These are phyloP conservation scores for Salix caprea DNA, from an alignment of 345 rosid genomes.

Conservation along the genomic window DNA sequence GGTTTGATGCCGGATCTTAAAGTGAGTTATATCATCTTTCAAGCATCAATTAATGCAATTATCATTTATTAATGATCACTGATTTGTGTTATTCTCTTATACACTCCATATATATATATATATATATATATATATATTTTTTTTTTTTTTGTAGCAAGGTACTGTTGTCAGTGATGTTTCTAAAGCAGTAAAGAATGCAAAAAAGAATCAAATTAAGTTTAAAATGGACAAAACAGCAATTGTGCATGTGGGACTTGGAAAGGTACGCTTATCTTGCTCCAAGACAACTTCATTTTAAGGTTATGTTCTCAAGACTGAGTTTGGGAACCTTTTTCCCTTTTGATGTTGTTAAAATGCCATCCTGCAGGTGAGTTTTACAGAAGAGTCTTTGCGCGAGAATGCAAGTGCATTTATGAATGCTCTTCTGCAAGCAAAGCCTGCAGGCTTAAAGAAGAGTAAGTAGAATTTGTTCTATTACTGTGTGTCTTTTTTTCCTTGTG, in stretches of 20 bases:
- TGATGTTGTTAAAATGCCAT: background rate
- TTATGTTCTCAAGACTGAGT: background rate
- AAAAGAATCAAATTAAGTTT: conserved; percentile 67
- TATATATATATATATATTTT: conserved; percentile 10
- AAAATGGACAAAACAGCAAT: conserved; percentile 90
- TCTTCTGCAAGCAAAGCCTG: conserved; percentile 84
- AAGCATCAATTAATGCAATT: background rate
- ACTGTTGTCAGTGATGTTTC: conserved; percentile 70
- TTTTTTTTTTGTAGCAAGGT: conserved; percentile 56
- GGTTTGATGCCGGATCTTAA: conserved; percentile 88
- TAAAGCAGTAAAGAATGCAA: conserved; percentile 73
- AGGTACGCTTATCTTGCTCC: conserved; percentile 41
- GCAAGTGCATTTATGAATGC: conserved; percentile 90
- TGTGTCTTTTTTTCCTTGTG: background rate
- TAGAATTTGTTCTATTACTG: conserved; percentile 5
- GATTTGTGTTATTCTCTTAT: conserved; percentile 6
- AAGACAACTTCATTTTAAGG: background rate
- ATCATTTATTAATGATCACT: background rate
- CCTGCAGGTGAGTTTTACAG: conserved; percentile 63
- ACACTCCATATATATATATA: conserved; percentile 12
- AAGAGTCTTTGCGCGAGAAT: conserved; percentile 72
- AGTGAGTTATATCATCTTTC: conserved; percentile 41
- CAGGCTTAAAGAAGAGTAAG: conserved; percentile 93
- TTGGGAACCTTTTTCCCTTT: background rate
- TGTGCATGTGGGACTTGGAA: conserved; percentile 89